Evolutionary conservation across 768 basidiomycete species (phyloP).

Genomic region (Leccinum truebloodii): DNA sequence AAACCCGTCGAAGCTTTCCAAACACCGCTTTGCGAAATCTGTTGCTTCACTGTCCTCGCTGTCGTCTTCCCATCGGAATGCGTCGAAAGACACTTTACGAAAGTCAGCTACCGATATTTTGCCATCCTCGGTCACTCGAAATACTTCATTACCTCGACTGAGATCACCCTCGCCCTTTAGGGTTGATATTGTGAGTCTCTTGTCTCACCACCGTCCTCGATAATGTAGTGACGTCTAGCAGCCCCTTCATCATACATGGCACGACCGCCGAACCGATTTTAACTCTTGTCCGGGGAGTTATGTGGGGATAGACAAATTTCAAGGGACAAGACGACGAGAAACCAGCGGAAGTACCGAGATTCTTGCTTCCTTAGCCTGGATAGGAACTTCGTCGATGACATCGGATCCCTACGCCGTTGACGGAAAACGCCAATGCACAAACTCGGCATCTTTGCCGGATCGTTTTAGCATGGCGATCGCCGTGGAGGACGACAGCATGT

Average conservation of each 20-base stretch:
- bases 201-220: background rate
- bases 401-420: conserved; percentile 1
- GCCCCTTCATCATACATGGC: conserved; percentile 34
- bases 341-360: conserved; percentile 25
- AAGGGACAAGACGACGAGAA: conserved; percentile 7
- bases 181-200: conserved; percentile 28
- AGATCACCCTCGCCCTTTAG: conserved; percentile 27
- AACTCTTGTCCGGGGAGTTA: background rate
- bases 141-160: conserved; percentile 22
- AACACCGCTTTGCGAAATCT: conserved; percentile 6
- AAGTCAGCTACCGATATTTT: conserved; percentile 9
- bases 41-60: conserved; percentile 1
- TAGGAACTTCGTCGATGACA: conserved; percentile 17
- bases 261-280: conserved; percentile 26
- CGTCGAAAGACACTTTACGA: conserved; percentile 1
- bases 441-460: conserved; percentile 3
- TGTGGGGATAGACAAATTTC: background rate
- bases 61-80: background rate
- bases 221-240: conserved; percentile 19
- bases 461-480: conserved; percentile 42
- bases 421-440: background rate
- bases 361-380: conserved; percentile 38
- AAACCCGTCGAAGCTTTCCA: conserved; percentile 9
- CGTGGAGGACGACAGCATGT: conserved; percentile 49
- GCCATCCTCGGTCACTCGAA: background rate